Evolutionary conservation across 106 monocot species (phyloP), one percentile per base, ranked within the genome.

Genomic region (Allium fistulosum): DNA sequence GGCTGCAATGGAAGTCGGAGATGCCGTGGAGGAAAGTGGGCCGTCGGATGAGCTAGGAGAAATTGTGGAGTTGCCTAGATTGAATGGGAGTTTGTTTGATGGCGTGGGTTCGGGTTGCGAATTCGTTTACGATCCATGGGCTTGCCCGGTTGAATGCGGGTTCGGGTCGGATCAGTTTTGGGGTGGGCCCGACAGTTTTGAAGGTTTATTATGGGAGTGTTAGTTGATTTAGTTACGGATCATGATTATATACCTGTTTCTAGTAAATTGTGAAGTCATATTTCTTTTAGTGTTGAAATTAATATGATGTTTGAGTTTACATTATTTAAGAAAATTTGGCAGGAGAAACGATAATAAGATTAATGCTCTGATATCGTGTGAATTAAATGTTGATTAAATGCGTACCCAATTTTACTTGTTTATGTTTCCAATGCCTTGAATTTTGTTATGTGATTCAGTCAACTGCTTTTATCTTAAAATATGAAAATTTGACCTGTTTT

Each of bases 91-190:
- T 13, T 69, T 74, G 27, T 46, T 79, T 66, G 69, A 70, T 49
- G 74, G 65, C 7, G 37, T 53, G n/a, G 65, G 71, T n/a, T 69
- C 70, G 48, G 69, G 74, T 11, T 46, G 61, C 17, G 79, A 74
- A 26, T 70, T 80, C 65, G 68, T 74, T 10, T 80, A 70, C 65
- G 80, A 80, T 45, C 64, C 65, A 52, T 80, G 74, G 80, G 58
- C 80, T 18, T 53, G 14, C 49, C 59, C 71, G 57, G 68, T 56
- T 7, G 57, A 50, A 57, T 69, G 68, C 68, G 56, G 68, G 14
- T 69, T 69, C 68, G 15, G 53, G 17, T 69, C 68, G 57, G 68
- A 52, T 67, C 67, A 52, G 53, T 51, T 53, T 10, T 67, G 52
- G 47, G 16, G 47, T 4, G 52, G 67, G 57, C n/a, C 28, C 37